Percentiles rank a stretch among this genome's conserved stretches.
Evolutionary conservation across 345 rosid species (phyloP).

Genomic region (Mercurialis annua): DNA sequence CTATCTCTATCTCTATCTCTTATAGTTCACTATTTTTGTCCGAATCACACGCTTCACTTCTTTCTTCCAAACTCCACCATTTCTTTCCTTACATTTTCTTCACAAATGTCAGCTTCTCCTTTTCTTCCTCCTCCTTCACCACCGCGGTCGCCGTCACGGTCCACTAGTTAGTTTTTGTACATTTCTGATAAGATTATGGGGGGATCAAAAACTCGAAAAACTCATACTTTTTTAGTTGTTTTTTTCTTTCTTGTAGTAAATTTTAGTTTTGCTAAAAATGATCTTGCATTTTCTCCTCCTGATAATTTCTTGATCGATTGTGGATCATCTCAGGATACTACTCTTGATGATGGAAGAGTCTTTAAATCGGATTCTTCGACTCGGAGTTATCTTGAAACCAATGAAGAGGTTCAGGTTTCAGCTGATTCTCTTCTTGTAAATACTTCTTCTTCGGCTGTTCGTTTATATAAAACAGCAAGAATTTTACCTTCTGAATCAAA

Average conservation of each 20-base stretch:
- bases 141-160: too few relatives aligned
- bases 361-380: conserved; percentile 68
- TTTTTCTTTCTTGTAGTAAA: conserved; percentile 8
- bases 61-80: background rate
- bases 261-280: conserved; percentile 5
- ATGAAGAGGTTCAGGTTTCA: conserved; percentile 42
- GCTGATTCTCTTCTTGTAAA: conserved; percentile 38
- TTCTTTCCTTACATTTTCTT: background rate
- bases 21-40: conserved; percentile 13
- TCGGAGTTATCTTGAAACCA: conserved; percentile 43
- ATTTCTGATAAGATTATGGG: conserved; percentile 31
- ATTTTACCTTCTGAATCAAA: conserved; percentile 46
- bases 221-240: conserved; percentile 19
- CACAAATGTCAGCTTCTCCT: conserved; percentile 4
- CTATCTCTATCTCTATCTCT: conserved; percentile 16
- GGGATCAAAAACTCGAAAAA: conserved; percentile 18
- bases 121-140: conserved; percentile 2
- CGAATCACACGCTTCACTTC: conserved; percentile 4
- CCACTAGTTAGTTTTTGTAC: background rate
- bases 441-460: conserved; percentile 23
- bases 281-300: conserved; percentile 36
- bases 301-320: conserved; percentile 71
- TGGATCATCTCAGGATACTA: conserved; percentile 57
- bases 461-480: conserved; percentile 41
- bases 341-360: conserved; percentile 61